phyloP scores from a whole-genome alignment of 345 rosid genomes.

The Gossypium thurberi region DNA sequence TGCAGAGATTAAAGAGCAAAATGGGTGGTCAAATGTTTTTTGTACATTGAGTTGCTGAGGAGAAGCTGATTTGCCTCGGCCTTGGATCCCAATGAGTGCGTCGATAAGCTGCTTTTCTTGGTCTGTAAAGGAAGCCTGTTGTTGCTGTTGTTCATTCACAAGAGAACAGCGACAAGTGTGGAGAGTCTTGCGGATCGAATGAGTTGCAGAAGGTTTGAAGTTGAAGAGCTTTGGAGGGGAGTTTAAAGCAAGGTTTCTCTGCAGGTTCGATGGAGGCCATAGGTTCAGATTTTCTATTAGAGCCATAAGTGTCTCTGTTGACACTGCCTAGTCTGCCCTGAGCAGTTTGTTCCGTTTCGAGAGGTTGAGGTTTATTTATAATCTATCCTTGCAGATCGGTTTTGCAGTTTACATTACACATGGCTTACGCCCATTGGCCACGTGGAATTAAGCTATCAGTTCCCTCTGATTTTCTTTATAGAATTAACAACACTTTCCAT shows the following conservation, averaged over 20 bases:
- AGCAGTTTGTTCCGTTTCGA: neutral
- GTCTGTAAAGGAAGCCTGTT: constrained; percentile 10
- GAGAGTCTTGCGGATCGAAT: neutral
- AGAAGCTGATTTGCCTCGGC: constrained; percentile 81
- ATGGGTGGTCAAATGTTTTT: neutral
- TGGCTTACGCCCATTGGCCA: neutral
- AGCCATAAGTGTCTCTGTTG: neutral
- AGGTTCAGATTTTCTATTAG: constrained; percentile 3
- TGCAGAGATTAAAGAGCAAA: neutral
- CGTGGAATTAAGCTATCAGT: neutral
- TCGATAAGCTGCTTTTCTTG: constrained; percentile 64
- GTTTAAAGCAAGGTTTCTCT: neutral
- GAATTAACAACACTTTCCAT: too few relatives aligned
- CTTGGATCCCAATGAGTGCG: constrained; percentile 91
- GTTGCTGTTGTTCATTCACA: constrained; percentile 24
- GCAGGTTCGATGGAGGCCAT: constrained; percentile 1
- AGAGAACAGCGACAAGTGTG: constrained; percentile 22
- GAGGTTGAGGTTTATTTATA: neutral
- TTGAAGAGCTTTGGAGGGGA: neutral
- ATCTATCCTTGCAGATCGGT: neutral
- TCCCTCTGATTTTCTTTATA: neutral
- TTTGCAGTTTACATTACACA: neutral
- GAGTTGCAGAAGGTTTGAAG: neutral
- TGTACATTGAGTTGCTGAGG: constrained; percentile 65
- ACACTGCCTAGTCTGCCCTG: neutral